Base-by-base conservation (phyloP, 2,329 filamentous ascomycete species). In the Escovopsis sp. region DNA sequence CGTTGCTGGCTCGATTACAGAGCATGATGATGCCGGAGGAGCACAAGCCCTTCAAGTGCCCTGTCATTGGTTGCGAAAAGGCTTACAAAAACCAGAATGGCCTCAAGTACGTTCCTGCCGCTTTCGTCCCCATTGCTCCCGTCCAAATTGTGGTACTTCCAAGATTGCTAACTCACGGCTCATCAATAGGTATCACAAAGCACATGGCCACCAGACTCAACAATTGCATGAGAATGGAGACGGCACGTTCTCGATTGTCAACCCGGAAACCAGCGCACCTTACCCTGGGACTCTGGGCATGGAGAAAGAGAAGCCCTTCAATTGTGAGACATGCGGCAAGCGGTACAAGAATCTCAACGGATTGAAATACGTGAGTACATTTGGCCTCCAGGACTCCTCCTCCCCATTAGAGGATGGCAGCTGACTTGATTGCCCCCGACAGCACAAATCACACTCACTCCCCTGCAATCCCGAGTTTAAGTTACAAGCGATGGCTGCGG, bases 11-110 rank as follows among this genome's bases (percentile, higher is more conserved):
- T 49, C 68, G 73, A 39, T 65, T 76, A 42, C 71, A 71, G 29
- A 70, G 67, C n/a, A 66, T 81, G 57, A 70, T 78, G 61, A 71
- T 79, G 44, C 81, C 81, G 13, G 89, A 96, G 58, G 89, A 98
- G 58, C 86, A 93, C 54, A 98, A 96, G 64, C 91, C 91, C 0
- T 98, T 94, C 71, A 84, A 88, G 59, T 98, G 91, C 55, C 91
- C 91, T 2, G 91, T 98, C 39, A 94, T 98, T 58, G 91, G 91
- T 6, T 98, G 91, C 56, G 91, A 96, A 62, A 98, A 98, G 70
- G 89, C 91, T 0, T 98, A 98, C 68, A 98, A 98, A 72, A 98
- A 98, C 61, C 91, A 96, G 60, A 98, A 98, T 52, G 91, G 91
- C 39, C 71, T 98, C 43, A 98, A 96, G 75, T 98, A 86, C 52